phyloP scores from a whole-genome alignment of 2,329 filamentous ascomycete genomes.

The Sporothrix brasiliensis region DNA sequence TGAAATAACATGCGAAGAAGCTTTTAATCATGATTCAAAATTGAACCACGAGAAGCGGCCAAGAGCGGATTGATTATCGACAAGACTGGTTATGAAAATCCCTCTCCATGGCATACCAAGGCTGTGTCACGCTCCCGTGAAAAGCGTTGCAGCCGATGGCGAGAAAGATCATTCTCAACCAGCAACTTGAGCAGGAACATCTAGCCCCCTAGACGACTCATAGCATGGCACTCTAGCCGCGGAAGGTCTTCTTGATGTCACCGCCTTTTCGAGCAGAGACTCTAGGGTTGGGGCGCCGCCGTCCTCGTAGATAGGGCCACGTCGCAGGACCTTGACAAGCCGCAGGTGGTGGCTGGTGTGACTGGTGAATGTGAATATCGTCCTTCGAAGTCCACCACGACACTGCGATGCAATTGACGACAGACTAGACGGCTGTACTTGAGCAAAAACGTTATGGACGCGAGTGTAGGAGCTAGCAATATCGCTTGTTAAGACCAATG shows the following conservation, averaged over 20 bases:
- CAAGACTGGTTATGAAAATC: no score
- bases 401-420: no score
- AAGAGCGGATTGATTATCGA: no score
- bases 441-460: neutral
- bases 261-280: slow-evolving; percentile 62
- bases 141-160: no score
- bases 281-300: slow-evolving; percentile 60
- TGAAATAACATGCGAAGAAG: neutral
- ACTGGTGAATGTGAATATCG: no score
- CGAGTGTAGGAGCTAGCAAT: no score
- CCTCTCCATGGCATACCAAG: no score
- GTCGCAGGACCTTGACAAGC: slow-evolving; percentile 68
- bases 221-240: slow-evolving; percentile 67
- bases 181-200: slow-evolving; percentile 56
- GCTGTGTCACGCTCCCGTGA: no score
- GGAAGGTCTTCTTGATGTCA: slow-evolving; percentile 68
- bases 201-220: slow-evolving; percentile 67
- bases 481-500: neutral
- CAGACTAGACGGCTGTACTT: neutral
- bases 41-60: no score
- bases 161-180: slow-evolving; percentile 39
- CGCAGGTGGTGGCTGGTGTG: slow-evolving; percentile 56
- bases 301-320: slow-evolving; percentile 58
- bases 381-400: no score
- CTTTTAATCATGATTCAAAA: neutral